Percentiles rank a stretch among this genome's conserved stretches.
phyloP scores from a whole-genome alignment of 2,329 filamentous ascomycete genomes.

The Colletotrichum shisoi region DNA sequence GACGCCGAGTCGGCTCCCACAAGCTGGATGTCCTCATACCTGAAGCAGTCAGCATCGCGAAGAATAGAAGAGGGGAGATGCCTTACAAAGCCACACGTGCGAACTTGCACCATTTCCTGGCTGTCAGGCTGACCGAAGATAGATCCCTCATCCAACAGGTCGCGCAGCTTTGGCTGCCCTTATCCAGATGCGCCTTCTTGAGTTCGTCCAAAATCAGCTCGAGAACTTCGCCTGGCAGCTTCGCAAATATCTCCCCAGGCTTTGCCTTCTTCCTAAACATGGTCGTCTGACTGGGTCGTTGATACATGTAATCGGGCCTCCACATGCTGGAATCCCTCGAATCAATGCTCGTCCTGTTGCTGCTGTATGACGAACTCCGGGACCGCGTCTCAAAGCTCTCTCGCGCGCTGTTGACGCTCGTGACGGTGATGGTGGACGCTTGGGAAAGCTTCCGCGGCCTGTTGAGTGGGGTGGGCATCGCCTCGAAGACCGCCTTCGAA shows the following conservation, averaged over 20 bases:
- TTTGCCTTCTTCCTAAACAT: constrained; percentile 44
- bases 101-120: constrained; percentile 61
- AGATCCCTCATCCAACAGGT: constrained; percentile 72
- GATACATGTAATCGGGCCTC: constrained; percentile 43
- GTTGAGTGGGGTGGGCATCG: constrained; percentile 45
- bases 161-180: constrained; percentile 62
- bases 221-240: constrained; percentile 66
- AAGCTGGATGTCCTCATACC: constrained; percentile 67
- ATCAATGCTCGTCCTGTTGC: constrained; percentile 52
- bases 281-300: constrained; percentile 43
- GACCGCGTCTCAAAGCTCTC: constrained; percentile 44
- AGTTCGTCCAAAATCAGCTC: constrained; percentile 64
- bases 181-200: constrained; percentile 59
- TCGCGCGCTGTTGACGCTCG: constrained; percentile 45
- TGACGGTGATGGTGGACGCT: constrained; percentile 43
- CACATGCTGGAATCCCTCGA: constrained; percentile 48
- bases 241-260: constrained; percentile 63
- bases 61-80: neutral
- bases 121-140: constrained; percentile 59
- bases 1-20: constrained; percentile 63
- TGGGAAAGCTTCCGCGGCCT: constrained; percentile 50
- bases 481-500: constrained; percentile 38
- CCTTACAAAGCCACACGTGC: constrained; percentile 62
- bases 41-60: constrained; percentile 42
- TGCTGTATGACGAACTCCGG: constrained; percentile 48